Base-by-base conservation (phyloP, 257 asterid species). In the Agastache rugosa region DNA sequence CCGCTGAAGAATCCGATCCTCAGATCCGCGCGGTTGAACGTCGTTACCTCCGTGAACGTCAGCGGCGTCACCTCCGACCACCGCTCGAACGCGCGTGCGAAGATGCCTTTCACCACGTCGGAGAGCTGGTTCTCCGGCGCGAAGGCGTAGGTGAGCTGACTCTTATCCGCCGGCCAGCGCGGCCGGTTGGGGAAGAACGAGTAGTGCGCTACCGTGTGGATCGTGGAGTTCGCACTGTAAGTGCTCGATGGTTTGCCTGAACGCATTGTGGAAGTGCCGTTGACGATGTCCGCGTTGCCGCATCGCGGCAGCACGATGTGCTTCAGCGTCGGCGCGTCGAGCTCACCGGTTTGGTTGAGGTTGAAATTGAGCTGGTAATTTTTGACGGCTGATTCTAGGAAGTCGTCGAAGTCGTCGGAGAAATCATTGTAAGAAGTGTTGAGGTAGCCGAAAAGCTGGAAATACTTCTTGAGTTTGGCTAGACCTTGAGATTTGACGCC, bases 11-110 rank as follows among this genome's bases (percentile, higher is more conserved):
- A 84, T 4, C 91, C 97, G 12, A 93, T 85, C 69, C 53, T 68
- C 9, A 93, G 82, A 48, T 93, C 96, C 50, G 97, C 97, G 0
- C 47, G 0, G 1, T 16, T 3, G 35, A 23, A 93, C 64, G 89
- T 44, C 15, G 88, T 8, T 12, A 85, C 81, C 61, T 89, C 91
- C 0, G 72, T 56, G 75, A 93, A 93, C 0, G 77, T 86, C 71
- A 93, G 17, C 79, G 89, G 84, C 34, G 88, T 89, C 5, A 93
- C 97, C 82, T 86, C 97, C 73, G 98, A 88, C 97, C 98, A 93
- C 75, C 97, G 82, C 27, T 85, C 89, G 66, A 93, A 93, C 1
- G 98, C 98, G 42, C 80, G 84, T 9, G 85, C 54, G 78, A 91
- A 91, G 75, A 87, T 84, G 47, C 68, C 56, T 31, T 72, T 69